Percentiles rank a stretch among this genome's conserved stretches.
These are phyloP conservation scores for Ophiostoma sp. DNA, from an alignment of 2,329 filamentous ascomycete genomes.

Conservation along the genomic window DNA sequence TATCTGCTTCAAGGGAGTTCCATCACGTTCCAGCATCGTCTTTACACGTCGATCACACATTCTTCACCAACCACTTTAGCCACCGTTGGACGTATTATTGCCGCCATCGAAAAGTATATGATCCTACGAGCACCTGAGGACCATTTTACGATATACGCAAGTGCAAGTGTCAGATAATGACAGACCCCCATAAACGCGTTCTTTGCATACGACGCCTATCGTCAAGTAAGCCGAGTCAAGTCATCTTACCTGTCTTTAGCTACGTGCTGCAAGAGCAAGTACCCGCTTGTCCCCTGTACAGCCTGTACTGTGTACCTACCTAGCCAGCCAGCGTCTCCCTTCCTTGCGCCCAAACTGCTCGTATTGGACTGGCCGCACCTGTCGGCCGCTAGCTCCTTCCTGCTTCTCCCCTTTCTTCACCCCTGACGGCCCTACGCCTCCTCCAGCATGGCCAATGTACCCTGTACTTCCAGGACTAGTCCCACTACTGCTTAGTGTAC, in stretches of 20 bases:
- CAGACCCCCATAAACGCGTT: neutral
- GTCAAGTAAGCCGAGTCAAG: neutral
- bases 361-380: neutral
- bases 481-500: neutral
- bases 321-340: neutral
- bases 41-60: neutral
- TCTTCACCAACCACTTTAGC: neutral
- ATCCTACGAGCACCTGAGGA: neutral
- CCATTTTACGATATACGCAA: neutral
- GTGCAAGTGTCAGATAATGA: neutral
- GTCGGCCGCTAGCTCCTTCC: slow-evolving; percentile 2
- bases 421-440: slow-evolving; percentile 4
- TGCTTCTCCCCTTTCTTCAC: neutral
- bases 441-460: neutral
- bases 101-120: no score
- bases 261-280: neutral
- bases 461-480: neutral
- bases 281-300: slow-evolving; percentile 1
- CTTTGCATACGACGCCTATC: neutral
- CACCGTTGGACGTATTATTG: no score
- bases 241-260: neutral
- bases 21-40: neutral
- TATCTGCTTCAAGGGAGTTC: neutral
- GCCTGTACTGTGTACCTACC: neutral
- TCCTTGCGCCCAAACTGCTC: neutral